Evolutionary conservation across 2,329 filamentous ascomycete species (phyloP).

Genomic region (Boeremia lycopersici): DNA sequence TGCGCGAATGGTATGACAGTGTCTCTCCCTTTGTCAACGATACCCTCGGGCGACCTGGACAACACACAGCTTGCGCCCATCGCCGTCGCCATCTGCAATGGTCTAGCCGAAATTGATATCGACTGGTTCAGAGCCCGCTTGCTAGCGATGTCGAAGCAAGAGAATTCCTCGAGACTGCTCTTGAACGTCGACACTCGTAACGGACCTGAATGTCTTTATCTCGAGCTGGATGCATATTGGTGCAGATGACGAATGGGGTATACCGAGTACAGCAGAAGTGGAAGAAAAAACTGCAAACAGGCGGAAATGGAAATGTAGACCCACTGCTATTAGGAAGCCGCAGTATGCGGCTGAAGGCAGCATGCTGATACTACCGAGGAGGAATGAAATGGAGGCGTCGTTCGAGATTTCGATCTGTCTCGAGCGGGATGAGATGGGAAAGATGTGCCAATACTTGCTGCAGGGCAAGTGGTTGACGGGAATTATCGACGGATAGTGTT

Average conservation of each 20-base stretch:
- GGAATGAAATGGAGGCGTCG: slow-evolving; percentile 7
- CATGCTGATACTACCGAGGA: slow-evolving; percentile 29
- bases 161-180: slow-evolving; percentile 6
- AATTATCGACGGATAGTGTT: no score
- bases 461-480: no score
- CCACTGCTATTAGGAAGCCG: slow-evolving; percentile 28
- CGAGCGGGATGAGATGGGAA: slow-evolving; percentile 26
- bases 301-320: slow-evolving; percentile 2
- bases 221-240: slow-evolving; percentile 37
- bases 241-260: slow-evolving; percentile 28
- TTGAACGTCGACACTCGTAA: slow-evolving; percentile 14
- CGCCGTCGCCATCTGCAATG: background rate
- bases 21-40: background rate
- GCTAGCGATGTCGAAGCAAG: slow-evolving; percentile 6
- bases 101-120: background rate
- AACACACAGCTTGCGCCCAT: background rate
- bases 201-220: slow-evolving; percentile 37
- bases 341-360: slow-evolving; percentile 29
- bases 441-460: slow-evolving; percentile 1
- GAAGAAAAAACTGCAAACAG: background rate
- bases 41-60: background rate
- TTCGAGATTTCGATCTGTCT: slow-evolving; percentile 27
- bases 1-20: slow-evolving; percentile 13
- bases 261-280: slow-evolving; percentile 23
- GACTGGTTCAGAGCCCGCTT: slow-evolving; percentile 22